Conservation (phyloP, 495 filamentous ascomycete species). For the Thermothielavioides terrestris region DNA sequence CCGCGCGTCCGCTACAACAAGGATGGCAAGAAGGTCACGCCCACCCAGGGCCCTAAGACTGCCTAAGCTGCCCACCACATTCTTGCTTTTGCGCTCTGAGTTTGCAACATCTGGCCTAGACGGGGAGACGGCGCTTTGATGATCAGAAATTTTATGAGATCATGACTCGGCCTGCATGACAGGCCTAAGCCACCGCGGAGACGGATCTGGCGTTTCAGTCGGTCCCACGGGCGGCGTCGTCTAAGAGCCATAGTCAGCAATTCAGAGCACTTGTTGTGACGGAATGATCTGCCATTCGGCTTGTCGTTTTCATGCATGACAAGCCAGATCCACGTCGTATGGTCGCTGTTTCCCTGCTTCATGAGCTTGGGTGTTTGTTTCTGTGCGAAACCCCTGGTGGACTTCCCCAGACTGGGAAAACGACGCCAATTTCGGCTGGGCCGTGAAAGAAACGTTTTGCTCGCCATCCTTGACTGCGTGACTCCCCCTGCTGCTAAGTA, state of each 20-base stretch:
- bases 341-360: no score
- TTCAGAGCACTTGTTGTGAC: slow-evolving; percentile 25
- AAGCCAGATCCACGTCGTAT: no score
- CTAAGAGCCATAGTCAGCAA: slow-evolving; percentile 29
- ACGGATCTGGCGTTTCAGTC: slow-evolving; percentile 17
- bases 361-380: no score
- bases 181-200: slow-evolving; percentile 20
- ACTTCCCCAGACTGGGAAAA: no score
- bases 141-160: slow-evolving; percentile 23
- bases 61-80: slow-evolving; percentile 11
- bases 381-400: no score
- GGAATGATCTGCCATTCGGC: neutral
- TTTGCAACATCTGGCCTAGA: slow-evolving; percentile 23
- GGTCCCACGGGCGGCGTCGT: slow-evolving; percentile 14
- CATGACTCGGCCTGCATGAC: slow-evolving; percentile 20
- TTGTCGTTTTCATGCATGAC: no score
- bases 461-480: no score
- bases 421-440: no score
- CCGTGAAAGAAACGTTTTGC: no score
- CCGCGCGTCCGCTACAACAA: slow-evolving; percentile 99
- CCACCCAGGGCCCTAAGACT: slow-evolving; percentile 57
- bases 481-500: no score
- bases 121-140: slow-evolving; percentile 14
- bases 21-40: slow-evolving; percentile 99
- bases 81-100: slow-evolving; percentile 22